Evolutionary conservation across 2,329 filamentous ascomycete species (phyloP).

Genomic region (Blastomyces silverae): DNA sequence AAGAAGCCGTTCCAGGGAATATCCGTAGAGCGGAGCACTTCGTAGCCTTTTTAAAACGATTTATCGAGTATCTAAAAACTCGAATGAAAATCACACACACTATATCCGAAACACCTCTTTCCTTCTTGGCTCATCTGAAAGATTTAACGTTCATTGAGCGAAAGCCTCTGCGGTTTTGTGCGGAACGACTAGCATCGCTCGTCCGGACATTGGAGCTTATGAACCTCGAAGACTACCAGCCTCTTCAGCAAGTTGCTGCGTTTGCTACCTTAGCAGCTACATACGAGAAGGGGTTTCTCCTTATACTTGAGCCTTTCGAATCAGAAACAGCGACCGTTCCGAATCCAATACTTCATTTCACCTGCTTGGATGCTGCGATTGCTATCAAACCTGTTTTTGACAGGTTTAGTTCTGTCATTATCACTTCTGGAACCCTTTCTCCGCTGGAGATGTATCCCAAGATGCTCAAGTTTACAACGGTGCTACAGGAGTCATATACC

Average conservation of each 20-base stretch:
- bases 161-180: slow-evolving; percentile 87
- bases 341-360: slow-evolving; percentile 95
- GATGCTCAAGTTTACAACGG: slow-evolving; percentile 88
- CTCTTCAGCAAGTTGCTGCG: slow-evolving; percentile 92
- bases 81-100: slow-evolving; percentile 97
- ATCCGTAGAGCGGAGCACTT: slow-evolving; percentile 96
- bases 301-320: slow-evolving; percentile 96
- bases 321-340: slow-evolving; percentile 92
- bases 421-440: slow-evolving; percentile 94
- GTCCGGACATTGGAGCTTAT: slow-evolving; percentile 92
- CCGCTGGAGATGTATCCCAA: slow-evolving; percentile 98
- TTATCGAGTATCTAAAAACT: slow-evolving; percentile 96
- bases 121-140: slow-evolving; percentile 85
- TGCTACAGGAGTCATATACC: slow-evolving; percentile 92
- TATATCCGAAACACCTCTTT: slow-evolving; percentile 92
- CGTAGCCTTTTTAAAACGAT: slow-evolving; percentile 85
- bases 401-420: slow-evolving; percentile 94
- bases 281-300: slow-evolving; percentile 90
- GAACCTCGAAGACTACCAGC: slow-evolving; percentile 96
- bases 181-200: slow-evolving; percentile 86
- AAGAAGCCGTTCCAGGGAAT: slow-evolving; percentile 93
- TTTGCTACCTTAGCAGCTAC: slow-evolving; percentile 95
- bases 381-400: slow-evolving; percentile 98
- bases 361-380: slow-evolving; percentile 92
- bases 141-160: slow-evolving; percentile 97